Conservation (phyloP, 2,329 filamentous ascomycete genomes). For the Pseudonectria foliicola region DNA sequence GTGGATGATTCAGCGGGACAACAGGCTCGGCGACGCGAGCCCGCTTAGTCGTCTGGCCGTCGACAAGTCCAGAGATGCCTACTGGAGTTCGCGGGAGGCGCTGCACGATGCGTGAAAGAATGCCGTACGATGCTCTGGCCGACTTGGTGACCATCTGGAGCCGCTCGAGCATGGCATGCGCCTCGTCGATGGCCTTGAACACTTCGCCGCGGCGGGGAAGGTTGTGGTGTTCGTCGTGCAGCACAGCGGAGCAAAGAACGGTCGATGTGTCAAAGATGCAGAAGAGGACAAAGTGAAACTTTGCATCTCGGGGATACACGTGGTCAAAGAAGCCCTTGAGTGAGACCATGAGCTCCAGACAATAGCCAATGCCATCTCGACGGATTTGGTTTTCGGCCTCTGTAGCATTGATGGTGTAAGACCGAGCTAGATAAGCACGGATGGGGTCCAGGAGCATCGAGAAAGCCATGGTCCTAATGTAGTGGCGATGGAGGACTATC, state of each 20-base stretch:
- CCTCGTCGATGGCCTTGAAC: slow-evolving; percentile 30
- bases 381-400: slow-evolving; percentile 31
- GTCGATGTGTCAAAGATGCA: slow-evolving; percentile 45
- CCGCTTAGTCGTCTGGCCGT: slow-evolving; percentile 7
- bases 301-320: slow-evolving; percentile 37
- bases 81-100: slow-evolving; percentile 20
- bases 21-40: slow-evolving; percentile 2
- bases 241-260: slow-evolving; percentile 42
- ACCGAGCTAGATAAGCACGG: slow-evolving; percentile 37
- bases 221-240: slow-evolving; percentile 38
- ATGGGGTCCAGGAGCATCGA: slow-evolving; percentile 39
- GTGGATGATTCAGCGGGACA: slow-evolving; percentile 1
- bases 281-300: slow-evolving; percentile 43
- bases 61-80: slow-evolving; percentile 4
- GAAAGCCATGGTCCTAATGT: slow-evolving; percentile 37
- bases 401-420: slow-evolving; percentile 19
- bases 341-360: slow-evolving; percentile 34
- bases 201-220: slow-evolving; percentile 35
- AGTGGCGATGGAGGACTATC: slow-evolving; percentile 38
- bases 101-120: slow-evolving; percentile 25
- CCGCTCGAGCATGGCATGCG: slow-evolving; percentile 27
- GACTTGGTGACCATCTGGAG: slow-evolving; percentile 24
- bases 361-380: slow-evolving; percentile 35
- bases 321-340: slow-evolving; percentile 36
- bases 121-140: slow-evolving; percentile 25